A percentile compares a stretch with the other conserved stretches of the same genome.
These are phyloP conservation scores for Pseudevernia furfuracea DNA, from an alignment of 495 filamentous ascomycete genomes.

Conservation along the genomic window DNA sequence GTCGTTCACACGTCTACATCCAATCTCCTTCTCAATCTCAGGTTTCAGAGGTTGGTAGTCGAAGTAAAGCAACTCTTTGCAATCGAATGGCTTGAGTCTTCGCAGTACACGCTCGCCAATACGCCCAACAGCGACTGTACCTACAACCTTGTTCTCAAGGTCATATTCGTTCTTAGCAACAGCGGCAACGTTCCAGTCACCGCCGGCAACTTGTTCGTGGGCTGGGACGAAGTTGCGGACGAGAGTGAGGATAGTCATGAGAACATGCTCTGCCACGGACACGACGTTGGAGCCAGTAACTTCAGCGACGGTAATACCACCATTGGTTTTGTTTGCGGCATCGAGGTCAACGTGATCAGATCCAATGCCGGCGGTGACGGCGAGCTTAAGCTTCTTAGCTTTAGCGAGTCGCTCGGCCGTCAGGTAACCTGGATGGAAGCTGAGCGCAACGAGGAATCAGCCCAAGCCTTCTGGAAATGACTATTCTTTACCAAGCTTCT, in stretches of 20 bases:
- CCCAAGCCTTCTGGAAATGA: background rate
- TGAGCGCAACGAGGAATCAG: slow-evolving; percentile 33
- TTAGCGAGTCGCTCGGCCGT: slow-evolving; percentile 92
- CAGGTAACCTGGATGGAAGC: slow-evolving; percentile 98
- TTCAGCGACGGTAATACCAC: slow-evolving; percentile 92
- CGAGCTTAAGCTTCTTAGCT: slow-evolving; percentile 97
- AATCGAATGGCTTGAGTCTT: slow-evolving; percentile 92
- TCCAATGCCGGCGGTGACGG: slow-evolving; percentile 93
- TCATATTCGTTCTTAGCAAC: slow-evolving; percentile 98
- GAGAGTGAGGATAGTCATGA: slow-evolving; percentile 96
- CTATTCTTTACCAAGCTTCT: background rate
- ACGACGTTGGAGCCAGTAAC: slow-evolving; percentile 92
- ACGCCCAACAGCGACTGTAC: slow-evolving; percentile 92
- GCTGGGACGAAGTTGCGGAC: slow-evolving; percentile 98
- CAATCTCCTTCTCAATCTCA: slow-evolving; percentile 93
- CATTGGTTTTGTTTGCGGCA: slow-evolving; percentile 96
- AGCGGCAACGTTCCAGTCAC: slow-evolving; percentile 92
- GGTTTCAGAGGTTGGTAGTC: slow-evolving; percentile 91
- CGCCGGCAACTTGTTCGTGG: slow-evolving; percentile 81
- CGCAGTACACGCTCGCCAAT: slow-evolving; percentile 97
- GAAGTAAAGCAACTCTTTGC: slow-evolving; percentile 99
- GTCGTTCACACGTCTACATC: slow-evolving; percentile 75
- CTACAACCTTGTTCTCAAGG: slow-evolving; percentile 94
- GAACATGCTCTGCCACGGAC: slow-evolving; percentile 86
- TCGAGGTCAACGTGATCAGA: slow-evolving; percentile 97